A percentile compares a stretch with the other conserved stretches of the same genome.
Evolutionary conservation across 1,284 basidiomycete genomes (phyloP).

Genomic region (Athelia psychrophila): DNA sequence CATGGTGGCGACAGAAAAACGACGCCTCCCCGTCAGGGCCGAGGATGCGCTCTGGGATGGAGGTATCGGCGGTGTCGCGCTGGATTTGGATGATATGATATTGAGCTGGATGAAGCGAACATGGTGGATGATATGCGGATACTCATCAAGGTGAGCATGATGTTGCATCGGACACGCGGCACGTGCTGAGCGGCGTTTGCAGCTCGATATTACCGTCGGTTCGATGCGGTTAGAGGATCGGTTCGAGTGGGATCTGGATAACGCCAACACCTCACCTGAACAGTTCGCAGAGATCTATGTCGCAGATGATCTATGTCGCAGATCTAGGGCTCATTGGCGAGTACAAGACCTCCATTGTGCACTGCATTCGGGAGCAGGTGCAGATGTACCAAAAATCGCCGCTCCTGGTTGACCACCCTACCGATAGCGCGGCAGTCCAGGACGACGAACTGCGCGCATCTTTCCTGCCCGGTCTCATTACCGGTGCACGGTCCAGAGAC

Average conservation of each 20-base stretch:
- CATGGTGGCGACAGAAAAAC: no score
- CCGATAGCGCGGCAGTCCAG: conserved; percentile 74
- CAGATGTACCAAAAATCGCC: conserved; percentile 91
- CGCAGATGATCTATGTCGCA: no score
- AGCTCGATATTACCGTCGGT: conserved; percentile 96
- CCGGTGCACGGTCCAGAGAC: conserved; percentile 70
- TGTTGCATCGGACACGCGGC: not conserved
- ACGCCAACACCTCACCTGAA: conserved; percentile 80
- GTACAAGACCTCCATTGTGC: conserved; percentile 95
- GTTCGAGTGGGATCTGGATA: conserved; percentile 97
- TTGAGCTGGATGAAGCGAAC: conserved; percentile 53
- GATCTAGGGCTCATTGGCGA: conserved; percentile 93
- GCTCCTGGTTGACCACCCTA: conserved; percentile 86
- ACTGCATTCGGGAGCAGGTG: conserved; percentile 95
- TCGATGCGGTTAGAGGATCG: conserved; percentile 94
- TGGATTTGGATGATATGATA: conserved; percentile 28
- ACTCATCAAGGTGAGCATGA: conserved; percentile 72
- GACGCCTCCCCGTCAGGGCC: conserved; percentile 23
- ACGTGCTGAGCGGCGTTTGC: conserved; percentile 13
- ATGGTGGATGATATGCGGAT: conserved; percentile 86
- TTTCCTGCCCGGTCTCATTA: conserved; percentile 80
- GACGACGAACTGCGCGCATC: conserved; percentile 93
- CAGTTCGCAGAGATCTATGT: conserved; percentile 89
- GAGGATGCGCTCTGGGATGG: conserved; percentile 24
- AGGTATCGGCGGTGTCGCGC: conserved; percentile 24